Evolutionary conservation across 768 basidiomycete genomes (phyloP).

Genomic region (Tylopilus cervinicoccineus): DNA sequence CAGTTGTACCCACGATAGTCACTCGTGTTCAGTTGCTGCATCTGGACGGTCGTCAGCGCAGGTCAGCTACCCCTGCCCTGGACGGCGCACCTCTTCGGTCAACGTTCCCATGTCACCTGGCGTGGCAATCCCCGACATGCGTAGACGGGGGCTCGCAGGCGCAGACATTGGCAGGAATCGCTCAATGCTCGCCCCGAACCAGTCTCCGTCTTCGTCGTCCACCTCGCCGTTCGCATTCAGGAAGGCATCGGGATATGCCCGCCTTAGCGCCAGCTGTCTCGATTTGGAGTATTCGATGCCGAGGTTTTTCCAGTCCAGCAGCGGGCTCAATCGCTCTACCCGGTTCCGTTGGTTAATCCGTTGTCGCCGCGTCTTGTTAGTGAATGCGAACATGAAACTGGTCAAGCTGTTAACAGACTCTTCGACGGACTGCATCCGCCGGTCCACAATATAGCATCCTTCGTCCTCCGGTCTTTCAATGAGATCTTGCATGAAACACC

Average conservation of each 20-base stretch:
- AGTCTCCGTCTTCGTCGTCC: slow-evolving; percentile 40
- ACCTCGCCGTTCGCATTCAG: slow-evolving; percentile 51
- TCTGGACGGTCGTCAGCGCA: slow-evolving; percentile 39
- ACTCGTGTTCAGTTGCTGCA: slow-evolving; percentile 84
- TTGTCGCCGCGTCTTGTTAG: slow-evolving; percentile 84
- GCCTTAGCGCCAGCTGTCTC: slow-evolving; percentile 81
- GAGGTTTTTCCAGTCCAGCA: slow-evolving; percentile 98
- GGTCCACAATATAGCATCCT: slow-evolving; percentile 95
- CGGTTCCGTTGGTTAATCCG: slow-evolving; percentile 98
- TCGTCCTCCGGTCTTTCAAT: slow-evolving; percentile 94
- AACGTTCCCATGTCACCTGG: slow-evolving; percentile 92
- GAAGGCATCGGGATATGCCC: slow-evolving; percentile 96
- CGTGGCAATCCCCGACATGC: slow-evolving; percentile 72
- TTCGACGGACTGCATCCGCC: slow-evolving; percentile 84
- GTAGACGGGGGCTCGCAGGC: slow-evolving; percentile 84
- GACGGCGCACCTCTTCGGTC: slow-evolving; percentile 65
- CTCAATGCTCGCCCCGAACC: slow-evolving; percentile 53
- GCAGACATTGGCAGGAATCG: slow-evolving; percentile 69
- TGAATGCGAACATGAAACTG: slow-evolving; percentile 70
- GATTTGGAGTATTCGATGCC: slow-evolving; percentile 98
- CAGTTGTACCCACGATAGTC: slow-evolving; percentile 69
- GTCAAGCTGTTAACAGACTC: slow-evolving; percentile 86
- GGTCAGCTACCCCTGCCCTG: background rate
- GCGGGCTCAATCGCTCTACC: slow-evolving; percentile 87
- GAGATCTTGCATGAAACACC: slow-evolving; percentile 97